A percentile compares a stretch with the other conserved stretches of the same genome.
These are phyloP conservation scores for Fusarium anguioides DNA, from an alignment of 2,329 filamentous ascomycete genomes.

Conservation along the genomic window DNA sequence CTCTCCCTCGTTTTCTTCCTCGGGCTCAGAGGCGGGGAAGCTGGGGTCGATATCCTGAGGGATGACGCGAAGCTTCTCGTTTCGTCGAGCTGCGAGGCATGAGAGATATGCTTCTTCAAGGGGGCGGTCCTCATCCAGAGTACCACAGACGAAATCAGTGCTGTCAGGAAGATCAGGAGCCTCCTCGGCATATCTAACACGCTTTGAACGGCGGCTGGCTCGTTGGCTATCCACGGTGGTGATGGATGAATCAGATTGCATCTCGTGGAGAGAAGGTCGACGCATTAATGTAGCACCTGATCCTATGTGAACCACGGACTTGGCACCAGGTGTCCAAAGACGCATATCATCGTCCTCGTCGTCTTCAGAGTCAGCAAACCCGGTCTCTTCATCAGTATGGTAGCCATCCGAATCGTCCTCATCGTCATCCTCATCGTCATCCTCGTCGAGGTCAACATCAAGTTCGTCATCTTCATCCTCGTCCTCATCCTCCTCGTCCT, in stretches of 20 bases:
- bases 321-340: constrained; percentile 64
- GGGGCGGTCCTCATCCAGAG: constrained; percentile 92
- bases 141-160: constrained; percentile 99
- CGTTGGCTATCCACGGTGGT: constrained; percentile 58
- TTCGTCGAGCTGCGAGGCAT: constrained; percentile 82
- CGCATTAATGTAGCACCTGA: constrained; percentile 50
- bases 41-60: constrained; percentile 99
- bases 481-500: constrained; percentile 56
- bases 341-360: constrained; percentile 73
- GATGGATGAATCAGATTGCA: constrained; percentile 71
- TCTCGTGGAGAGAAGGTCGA: constrained; percentile 56
- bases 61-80: constrained; percentile 81
- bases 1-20: constrained; percentile 83
- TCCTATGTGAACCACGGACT: constrained; percentile 51
- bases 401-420: constrained; percentile 75
- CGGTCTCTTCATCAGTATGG: constrained; percentile 77
- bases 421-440: constrained; percentile 64
- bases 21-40: constrained; percentile 93
- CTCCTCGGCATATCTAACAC: constrained; percentile 52
- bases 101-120: constrained; percentile 94
- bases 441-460: constrained; percentile 61
- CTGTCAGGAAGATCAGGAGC: constrained; percentile 93
- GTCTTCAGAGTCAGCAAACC: constrained; percentile 76
- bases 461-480: constrained; percentile 63
- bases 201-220: constrained; percentile 48